Conservation (phyloP, 2,329 filamentous ascomycete species). For the Cryphonectria naterciae region DNA sequence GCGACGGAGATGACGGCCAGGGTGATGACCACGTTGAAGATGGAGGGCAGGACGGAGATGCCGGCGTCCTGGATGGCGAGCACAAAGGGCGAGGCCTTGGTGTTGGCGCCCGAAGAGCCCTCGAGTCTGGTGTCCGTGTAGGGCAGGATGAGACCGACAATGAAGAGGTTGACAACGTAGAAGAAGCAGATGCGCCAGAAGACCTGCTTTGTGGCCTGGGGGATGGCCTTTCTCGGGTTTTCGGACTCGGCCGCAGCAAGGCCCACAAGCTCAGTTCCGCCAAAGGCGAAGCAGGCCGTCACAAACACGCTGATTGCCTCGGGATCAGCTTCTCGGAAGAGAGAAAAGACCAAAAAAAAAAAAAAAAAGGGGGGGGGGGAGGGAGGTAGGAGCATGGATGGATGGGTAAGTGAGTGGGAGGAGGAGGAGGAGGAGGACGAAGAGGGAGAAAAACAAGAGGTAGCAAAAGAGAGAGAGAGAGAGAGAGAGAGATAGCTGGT, state of each 20-base stretch:
- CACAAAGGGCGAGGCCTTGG: slow-evolving; percentile 54
- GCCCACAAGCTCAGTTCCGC: slow-evolving; percentile 57
- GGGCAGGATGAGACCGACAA: slow-evolving; percentile 54
- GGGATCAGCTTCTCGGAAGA: background rate
- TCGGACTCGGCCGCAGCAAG: slow-evolving; percentile 55
- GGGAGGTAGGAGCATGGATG: background rate
- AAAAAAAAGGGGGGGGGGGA: too few relatives aligned
- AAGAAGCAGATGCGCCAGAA: slow-evolving; percentile 59
- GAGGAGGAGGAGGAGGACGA: background rate
- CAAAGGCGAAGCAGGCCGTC: slow-evolving; percentile 55
- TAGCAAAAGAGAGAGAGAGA: too few relatives aligned
- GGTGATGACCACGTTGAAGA: slow-evolving; percentile 59
- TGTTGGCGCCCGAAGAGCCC: slow-evolving; percentile 45
- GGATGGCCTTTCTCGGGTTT: slow-evolving; percentile 53
- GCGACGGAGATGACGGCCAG: slow-evolving; percentile 56
- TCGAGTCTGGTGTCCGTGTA: slow-evolving; percentile 47
- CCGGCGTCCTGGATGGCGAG: slow-evolving; percentile 55
- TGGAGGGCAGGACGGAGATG: slow-evolving; percentile 53
- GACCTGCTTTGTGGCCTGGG: slow-evolving; percentile 56
- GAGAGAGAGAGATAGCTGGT: background rate
- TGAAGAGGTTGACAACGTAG: slow-evolving; percentile 56
- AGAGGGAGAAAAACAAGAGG: background rate
- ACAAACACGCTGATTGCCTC: slow-evolving; percentile 49
- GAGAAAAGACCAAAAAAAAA: background rate
- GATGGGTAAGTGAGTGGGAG: background rate